Base-by-base conservation (phyloP, 2,329 filamentous ascomycete species). In the Apiospora koreana region DNA sequence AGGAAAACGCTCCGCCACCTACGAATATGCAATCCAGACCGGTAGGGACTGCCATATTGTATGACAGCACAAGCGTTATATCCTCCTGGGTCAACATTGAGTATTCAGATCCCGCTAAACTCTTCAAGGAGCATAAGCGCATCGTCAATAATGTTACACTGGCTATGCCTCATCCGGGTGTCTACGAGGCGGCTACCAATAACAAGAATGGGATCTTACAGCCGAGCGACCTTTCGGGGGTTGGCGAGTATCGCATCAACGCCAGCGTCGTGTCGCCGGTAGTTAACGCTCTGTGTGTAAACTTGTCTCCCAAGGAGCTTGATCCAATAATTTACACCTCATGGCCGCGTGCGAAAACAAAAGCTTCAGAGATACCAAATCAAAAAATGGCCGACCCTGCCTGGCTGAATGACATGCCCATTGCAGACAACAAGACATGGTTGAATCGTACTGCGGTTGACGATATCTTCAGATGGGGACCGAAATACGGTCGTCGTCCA, bases 111-210 rank as follows among this genome's bases (percentile, higher is more conserved):
- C 86, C 90, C 23, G 83, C 84, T 0, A 78, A 81, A 3, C 81
- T 84, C 0, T 91, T 86, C 4, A 77, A 83, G 5, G 77, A 83
- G 14, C 78, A 88, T 68, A 80, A 83, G 0, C 85, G 92, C 35
- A 84, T 92, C 46, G 83, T 95, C 75, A 93, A 94, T 77, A 94
- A 95, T 73, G 88, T 94, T 35, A 93, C 91, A 0, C 84, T 95
- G 73, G 92, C 92, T 0, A 91, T 95, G 86, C 93, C 93, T 0
- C 93, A 96, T 75, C 84, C 90, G 0, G 89, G 83, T 58, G 85
- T 96, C 0, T 89, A 92, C 43, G 80, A 83, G 16, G 93, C 93
- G 0, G 90, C 91, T 0, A 86, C 83, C 10, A 83, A 91, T 73
- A 80, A 84, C 0, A 78, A 81, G 10, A 95, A 95, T 75, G 78